Percentiles rank a stretch among this genome's conserved stretches.
These are phyloP conservation scores for Raffaelea arxii DNA, from an alignment of 2,329 filamentous ascomycete species.

Conservation along the genomic window DNA sequence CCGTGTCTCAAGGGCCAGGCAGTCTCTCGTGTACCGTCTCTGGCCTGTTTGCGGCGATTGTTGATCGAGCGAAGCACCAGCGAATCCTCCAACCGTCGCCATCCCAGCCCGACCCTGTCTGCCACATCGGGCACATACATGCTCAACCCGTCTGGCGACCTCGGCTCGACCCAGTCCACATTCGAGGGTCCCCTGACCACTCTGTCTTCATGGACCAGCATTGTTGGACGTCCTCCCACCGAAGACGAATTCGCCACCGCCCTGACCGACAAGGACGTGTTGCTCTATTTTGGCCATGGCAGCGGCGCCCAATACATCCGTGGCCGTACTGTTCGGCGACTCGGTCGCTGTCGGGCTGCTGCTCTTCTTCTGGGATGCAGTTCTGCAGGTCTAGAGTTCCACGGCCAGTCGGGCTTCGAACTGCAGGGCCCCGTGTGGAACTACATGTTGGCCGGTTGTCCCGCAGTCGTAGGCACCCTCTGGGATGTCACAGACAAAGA, in stretches of 20 bases:
- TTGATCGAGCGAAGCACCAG: conserved; percentile 45
- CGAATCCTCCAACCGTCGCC: neutral
- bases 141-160: conserved; percentile 79
- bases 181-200: conserved; percentile 58
- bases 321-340: conserved; percentile 67
- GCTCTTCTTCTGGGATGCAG: conserved; percentile 92
- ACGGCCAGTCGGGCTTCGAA: conserved; percentile 83
- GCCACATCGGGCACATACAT: conserved; percentile 58
- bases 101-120: conserved; percentile 32
- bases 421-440: conserved; percentile 84
- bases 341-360: conserved; percentile 62
- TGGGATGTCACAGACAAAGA: conserved; percentile 99
- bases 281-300: conserved; percentile 95
- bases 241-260: conserved; percentile 68
- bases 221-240: conserved; percentile 58
- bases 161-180: conserved; percentile 66
- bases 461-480: conserved; percentile 81
- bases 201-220: conserved; percentile 53
- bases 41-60: conserved; percentile 70
- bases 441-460: conserved; percentile 80
- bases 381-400: conserved; percentile 69
- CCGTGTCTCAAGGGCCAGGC: conserved; percentile 72
- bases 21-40: conserved; percentile 79
- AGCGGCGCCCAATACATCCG: conserved; percentile 92
- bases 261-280: conserved; percentile 56